These are phyloP conservation scores for Aspergillus sp. DNA, from an alignment of 2,329 filamentous ascomycete genomes.

Conservation along the genomic window DNA sequence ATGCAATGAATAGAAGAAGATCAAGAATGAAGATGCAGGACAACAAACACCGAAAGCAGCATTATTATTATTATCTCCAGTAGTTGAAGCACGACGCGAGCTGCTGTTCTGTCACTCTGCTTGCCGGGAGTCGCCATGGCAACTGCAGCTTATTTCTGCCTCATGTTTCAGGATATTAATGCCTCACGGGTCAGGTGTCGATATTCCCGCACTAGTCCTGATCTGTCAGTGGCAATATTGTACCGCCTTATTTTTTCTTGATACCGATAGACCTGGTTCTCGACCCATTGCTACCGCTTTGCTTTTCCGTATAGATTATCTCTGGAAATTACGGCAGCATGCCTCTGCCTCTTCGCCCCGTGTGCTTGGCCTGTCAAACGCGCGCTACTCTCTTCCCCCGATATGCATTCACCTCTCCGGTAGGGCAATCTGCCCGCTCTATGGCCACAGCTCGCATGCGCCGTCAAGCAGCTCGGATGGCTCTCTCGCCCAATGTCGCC, in stretches of 20 bases:
- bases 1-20: constrained; percentile 13
- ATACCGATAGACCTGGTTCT: not conserved
- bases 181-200: constrained; percentile 8
- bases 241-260: constrained; percentile 2
- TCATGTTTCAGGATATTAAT: not conserved
- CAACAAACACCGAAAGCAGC: constrained; percentile 5
- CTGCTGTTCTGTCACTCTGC: not conserved
- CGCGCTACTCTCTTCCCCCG: constrained; percentile 12
- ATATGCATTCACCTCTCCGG: constrained; percentile 7
- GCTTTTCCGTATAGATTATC: no score
- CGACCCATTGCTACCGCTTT: no score
- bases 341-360: constrained; percentile 21
- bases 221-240: constrained; percentile 2
- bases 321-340: constrained; percentile 13
- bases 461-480: constrained; percentile 32
- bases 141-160: constrained; percentile 14
- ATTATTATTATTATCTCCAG: not conserved
- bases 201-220: constrained; percentile 11
- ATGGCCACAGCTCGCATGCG: constrained; percentile 26
- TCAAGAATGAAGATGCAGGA: constrained; percentile 8
- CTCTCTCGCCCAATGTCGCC: constrained; percentile 28
- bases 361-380: constrained; percentile 29
- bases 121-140: constrained; percentile 28
- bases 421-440: constrained; percentile 26
- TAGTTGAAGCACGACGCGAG: not conserved